A percentile compares a stretch with the other conserved stretches of the same genome.
phyloP scores from a whole-genome alignment of 805 yeast species.

The Maudiozyma barnettii region DNA sequence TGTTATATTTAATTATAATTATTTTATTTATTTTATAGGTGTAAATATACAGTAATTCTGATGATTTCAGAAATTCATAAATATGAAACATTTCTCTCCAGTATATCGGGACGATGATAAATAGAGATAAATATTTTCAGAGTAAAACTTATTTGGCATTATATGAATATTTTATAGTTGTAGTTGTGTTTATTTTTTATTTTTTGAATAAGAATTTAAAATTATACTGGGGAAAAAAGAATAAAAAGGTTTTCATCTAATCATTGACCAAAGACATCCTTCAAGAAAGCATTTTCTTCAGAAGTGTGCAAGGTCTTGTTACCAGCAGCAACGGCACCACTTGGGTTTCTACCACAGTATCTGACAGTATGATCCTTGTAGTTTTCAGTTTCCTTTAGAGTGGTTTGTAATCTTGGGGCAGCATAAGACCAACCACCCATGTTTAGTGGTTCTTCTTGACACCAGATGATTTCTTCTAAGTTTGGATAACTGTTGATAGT shows the following conservation, averaged over 20 bases:
- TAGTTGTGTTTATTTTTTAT: not conserved
- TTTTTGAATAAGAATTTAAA: not conserved
- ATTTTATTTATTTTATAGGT: not conserved
- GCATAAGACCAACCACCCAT: conserved; percentile 84
- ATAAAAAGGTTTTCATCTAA: not conserved
- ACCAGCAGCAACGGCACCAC: conserved; percentile 98
- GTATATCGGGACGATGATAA: too few relatives aligned
- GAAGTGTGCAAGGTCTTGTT: conserved; percentile 75
- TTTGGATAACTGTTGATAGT: conserved; percentile 70
- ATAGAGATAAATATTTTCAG: not conserved
- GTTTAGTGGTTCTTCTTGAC: conserved; percentile 98
- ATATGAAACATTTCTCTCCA: too few relatives aligned
- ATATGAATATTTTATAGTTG: not conserved
- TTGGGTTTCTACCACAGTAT: conserved; percentile 96
- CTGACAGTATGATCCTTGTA: conserved; percentile 53
- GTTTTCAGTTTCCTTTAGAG: conserved; percentile 62
- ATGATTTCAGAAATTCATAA: not conserved
- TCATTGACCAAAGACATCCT: conserved; percentile 49
- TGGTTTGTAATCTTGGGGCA: conserved; percentile 73
- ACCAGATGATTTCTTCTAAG: conserved; percentile 83
- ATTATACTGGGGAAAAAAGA: not conserved
- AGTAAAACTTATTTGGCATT: not conserved
- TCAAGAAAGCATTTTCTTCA: conserved; percentile 82
- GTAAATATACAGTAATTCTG: not conserved
- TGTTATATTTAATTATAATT: too few relatives aligned